Evolutionary conservation across 208 protist species (phyloP), one percentile per base, ranked within the genome.

Genomic region (Porcisia deanei): DNA sequence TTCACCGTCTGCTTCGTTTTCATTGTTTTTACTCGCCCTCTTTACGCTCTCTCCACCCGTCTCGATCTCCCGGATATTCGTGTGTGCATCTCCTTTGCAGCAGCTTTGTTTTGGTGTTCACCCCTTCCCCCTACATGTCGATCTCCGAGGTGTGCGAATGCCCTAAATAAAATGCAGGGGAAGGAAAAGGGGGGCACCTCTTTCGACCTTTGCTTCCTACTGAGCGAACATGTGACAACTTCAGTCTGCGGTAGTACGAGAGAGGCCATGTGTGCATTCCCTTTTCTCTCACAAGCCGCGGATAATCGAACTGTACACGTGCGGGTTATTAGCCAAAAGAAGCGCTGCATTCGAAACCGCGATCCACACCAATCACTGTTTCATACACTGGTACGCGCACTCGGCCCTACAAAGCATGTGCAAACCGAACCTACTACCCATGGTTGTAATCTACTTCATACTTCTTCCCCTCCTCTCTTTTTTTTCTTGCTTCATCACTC

Each of bases 1-100:
- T 55, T 57, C 39, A n/a, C 47, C 47, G 67, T 20, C 43, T 67
- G 37, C 68, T n/a, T 52, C 43, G 22, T 61, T 57, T 54, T 75
- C 34, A 45, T 41, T 65, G 37, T 61, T 49, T 71, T 41, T 69
- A 54, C 54, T 54, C 9, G 2, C 8, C 30, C 43, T n/a, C 12
- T 72, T 16, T 47, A 22, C 68, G 9, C 18, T 37, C 30, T 45
- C 61, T 37, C 9, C 53, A 61, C 34, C 45, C 49, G 20, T 52
- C 54, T 52, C 1, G 14, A 37, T 34, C 41, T 52, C 61, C 39
- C 25, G 10, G 0, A 67, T 67, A 2, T 67, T 0, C 14, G 9
- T 47, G 41, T 67, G 63, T 30, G 10, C 7, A 67, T 3, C 7
- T 65, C 9, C 12, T 67, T 34, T 53, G 22, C 20, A 5, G 18